phyloP scores from a whole-genome alignment of 352 stramenopile genomes.

The Globisporangium recalcitrans region DNA sequence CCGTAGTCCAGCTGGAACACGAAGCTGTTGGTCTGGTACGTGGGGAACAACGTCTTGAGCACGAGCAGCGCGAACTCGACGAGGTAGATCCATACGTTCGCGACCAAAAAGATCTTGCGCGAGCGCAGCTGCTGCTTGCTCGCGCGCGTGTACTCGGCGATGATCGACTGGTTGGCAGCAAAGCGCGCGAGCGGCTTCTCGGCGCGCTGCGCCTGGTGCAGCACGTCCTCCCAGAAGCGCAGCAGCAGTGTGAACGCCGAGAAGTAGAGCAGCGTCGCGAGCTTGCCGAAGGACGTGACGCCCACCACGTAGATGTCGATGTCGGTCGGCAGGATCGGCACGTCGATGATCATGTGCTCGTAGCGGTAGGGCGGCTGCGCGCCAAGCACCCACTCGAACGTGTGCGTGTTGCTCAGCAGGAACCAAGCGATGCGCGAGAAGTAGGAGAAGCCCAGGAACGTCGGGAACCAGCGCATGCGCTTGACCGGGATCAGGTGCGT shows the following conservation, averaged over 20 bases:
- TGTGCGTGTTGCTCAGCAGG: conserved; percentile 73
- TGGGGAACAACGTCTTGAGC: conserved; percentile 65
- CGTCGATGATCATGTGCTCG: conserved; percentile 70
- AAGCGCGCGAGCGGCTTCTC: conserved; percentile 58
- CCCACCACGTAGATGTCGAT: conserved; percentile 82
- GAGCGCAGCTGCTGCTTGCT: conserved; percentile 39
- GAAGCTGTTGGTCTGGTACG: conserved; percentile 34
- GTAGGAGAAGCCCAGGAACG: conserved; percentile 71
- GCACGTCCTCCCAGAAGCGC: conserved; percentile 78
- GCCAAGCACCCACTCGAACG: conserved; percentile 75
- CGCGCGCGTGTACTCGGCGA: conserved; percentile 62
- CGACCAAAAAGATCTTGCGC: conserved; percentile 66
- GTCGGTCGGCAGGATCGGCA: conserved; percentile 59
- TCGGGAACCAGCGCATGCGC: conserved; percentile 81
- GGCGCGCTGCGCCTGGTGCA: conserved; percentile 40
- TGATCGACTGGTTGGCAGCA: conserved; percentile 66
- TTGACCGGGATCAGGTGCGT: conserved; percentile 75
- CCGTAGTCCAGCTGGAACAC: conserved; percentile 70
- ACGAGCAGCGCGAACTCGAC: conserved; percentile 65
- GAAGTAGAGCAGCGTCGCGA: conserved; percentile 78
- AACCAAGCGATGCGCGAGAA: conserved; percentile 69
- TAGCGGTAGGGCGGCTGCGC: conserved; percentile 38
- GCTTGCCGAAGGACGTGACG: conserved; percentile 69
- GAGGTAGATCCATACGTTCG: conserved; percentile 82
- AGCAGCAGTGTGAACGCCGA: conserved; percentile 77